These are phyloP conservation scores for Dendrocalamus sinicus DNA, from an alignment of 176 grass and related monocot genomes.

Conservation along the genomic window DNA sequence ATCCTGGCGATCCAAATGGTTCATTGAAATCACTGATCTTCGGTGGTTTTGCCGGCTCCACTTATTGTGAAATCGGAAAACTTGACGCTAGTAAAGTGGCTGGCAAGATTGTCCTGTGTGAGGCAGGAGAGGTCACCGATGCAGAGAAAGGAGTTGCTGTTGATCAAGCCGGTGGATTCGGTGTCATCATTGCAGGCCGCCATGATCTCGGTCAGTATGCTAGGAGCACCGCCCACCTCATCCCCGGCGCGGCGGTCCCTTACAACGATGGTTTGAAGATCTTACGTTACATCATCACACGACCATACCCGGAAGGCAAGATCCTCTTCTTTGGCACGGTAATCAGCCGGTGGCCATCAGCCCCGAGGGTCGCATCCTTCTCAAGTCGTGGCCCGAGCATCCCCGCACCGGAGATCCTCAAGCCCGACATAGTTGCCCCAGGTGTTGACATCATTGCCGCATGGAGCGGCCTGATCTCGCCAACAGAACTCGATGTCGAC, in stretches of 20 bases:
- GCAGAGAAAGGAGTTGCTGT: slow-evolving; percentile 47
- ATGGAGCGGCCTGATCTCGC: slow-evolving; percentile 37
- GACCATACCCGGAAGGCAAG: slow-evolving; percentile 21
- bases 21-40: slow-evolving; percentile 32
- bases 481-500: slow-evolving; percentile 34
- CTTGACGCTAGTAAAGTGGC: slow-evolving; percentile 20
- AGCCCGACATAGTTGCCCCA: slow-evolving; percentile 65
- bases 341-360: slow-evolving; percentile 1
- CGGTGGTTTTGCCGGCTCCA: slow-evolving; percentile 33
- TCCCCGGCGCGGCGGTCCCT: slow-evolving; percentile 1
- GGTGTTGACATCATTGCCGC: slow-evolving; percentile 67
- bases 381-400: slow-evolving; percentile 53
- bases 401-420: slow-evolving; percentile 50
- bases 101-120: slow-evolving; percentile 67
- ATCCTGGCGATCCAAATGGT: slow-evolving; percentile 29
- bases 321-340: slow-evolving; percentile 46
- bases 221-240: neutral
- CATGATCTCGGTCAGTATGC: too few species aligned
- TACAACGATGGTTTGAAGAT: too few species aligned
- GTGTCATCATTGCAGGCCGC: slow-evolving; percentile 21
- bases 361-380: slow-evolving; percentile 54
- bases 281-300: too few species aligned
- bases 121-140: neutral
- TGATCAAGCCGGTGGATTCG: slow-evolving; percentile 47
- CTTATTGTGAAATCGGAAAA: slow-evolving; percentile 19